Evolutionary conservation across 345 rosid species (phyloP).

Genomic region (Adansonia digitata): DNA sequence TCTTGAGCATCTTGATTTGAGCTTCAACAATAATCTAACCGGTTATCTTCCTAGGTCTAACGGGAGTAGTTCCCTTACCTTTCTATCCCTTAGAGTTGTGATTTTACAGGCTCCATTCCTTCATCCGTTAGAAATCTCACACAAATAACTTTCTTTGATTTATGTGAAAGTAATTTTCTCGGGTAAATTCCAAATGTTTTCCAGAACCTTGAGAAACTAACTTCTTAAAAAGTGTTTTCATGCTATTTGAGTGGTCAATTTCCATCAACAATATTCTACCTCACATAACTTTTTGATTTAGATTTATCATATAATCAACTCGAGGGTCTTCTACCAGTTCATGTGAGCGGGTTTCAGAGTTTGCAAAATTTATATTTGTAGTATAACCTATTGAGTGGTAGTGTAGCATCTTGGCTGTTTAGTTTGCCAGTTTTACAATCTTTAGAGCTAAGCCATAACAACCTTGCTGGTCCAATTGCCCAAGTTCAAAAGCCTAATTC

Average conservation of each 20-base stretch:
- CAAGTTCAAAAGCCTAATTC: neutral
- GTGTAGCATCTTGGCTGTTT: slow-evolving; percentile 13
- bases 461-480: neutral
- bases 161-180: too few relatives aligned
- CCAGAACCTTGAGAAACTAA: too few relatives aligned
- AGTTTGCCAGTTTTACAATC: neutral
- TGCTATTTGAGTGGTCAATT: too few relatives aligned
- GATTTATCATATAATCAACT: neutral
- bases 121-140: neutral
- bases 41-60: neutral
- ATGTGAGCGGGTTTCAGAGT: neutral
- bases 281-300: neutral
- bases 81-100: neutral
- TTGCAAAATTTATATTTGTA: neutral
- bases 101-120: neutral
- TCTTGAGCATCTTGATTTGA: neutral
- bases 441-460: neutral
- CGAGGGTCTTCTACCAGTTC: neutral
- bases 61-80: neutral
- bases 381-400: slow-evolving; percentile 13
- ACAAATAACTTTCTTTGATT: neutral
- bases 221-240: too few relatives aligned
- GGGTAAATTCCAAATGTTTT: neutral
- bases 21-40: neutral
- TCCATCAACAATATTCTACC: too few relatives aligned